These are phyloP conservation scores for Fusarium sp. DNA, from an alignment of 2,329 filamentous ascomycete species.

Conservation along the genomic window DNA sequence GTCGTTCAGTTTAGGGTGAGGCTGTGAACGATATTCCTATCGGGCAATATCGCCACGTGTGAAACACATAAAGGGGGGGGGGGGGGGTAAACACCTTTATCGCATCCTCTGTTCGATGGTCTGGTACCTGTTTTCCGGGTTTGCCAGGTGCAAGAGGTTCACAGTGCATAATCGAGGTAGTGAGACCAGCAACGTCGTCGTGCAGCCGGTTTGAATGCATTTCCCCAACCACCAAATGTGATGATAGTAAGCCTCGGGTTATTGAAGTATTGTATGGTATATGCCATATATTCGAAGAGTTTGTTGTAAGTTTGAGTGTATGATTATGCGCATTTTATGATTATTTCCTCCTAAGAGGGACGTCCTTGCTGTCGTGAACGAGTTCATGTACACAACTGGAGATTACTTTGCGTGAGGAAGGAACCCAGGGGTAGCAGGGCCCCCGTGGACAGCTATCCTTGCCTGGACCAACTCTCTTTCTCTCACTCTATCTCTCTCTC, in stretches of 20 bases:
- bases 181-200: background rate
- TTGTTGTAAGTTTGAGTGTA: background rate
- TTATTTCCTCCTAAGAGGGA: background rate
- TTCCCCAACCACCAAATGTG: background rate
- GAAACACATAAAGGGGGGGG: background rate
- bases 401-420: background rate
- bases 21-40: background rate
- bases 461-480: rapidly evolving
- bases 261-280: background rate
- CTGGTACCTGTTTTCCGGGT: background rate
- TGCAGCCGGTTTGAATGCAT: background rate
- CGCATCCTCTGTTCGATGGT: no score
- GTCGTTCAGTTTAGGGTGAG: background rate
- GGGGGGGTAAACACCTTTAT: no score
- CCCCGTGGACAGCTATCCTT: background rate
- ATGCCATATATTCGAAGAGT: background rate
- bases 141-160: background rate
- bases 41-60: no score
- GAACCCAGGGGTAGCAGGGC: background rate
- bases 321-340: background rate
- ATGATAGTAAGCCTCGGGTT: background rate
- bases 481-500: background rate
- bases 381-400: background rate
- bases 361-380: background rate
- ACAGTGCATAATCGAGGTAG: background rate